Percentiles rank a stretch among this genome's conserved stretches.
Evolutionary conservation across 2,329 filamentous ascomycete species (phyloP).

Genomic region (Graphilbum fragrans): DNA sequence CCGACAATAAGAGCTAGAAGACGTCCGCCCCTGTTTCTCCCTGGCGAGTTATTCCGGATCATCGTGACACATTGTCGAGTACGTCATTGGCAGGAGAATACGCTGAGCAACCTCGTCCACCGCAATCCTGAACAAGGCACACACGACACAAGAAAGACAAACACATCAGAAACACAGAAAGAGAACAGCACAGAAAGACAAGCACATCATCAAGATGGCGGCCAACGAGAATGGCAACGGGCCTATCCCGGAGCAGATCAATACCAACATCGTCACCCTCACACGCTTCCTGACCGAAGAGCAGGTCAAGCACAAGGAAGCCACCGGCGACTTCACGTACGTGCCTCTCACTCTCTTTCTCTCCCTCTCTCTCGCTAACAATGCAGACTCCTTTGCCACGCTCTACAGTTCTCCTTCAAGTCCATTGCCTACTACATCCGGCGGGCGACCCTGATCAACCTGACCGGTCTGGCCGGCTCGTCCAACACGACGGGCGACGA

Average conservation of each 20-base stretch:
- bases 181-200: neutral
- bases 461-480: conserved; percentile 87
- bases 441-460: conserved; percentile 85
- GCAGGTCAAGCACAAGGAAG: conserved; percentile 84
- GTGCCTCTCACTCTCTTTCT: neutral
- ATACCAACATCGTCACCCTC: conserved; percentile 91
- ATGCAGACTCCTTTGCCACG: conserved; percentile 79
- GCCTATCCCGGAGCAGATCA: conserved; percentile 64
- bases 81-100: too few species aligned
- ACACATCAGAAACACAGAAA: too few species aligned
- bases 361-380: neutral
- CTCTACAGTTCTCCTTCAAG: conserved; percentile 99
- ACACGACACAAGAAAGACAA: too few species aligned
- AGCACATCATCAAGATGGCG: conserved; percentile 12
- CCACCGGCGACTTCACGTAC: conserved; percentile 39
- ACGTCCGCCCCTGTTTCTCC: too few species aligned
- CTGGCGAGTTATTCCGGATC: too few species aligned
- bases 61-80: too few species aligned
- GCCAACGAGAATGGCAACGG: conserved; percentile 24
- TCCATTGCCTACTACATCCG: conserved; percentile 99
- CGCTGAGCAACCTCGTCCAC: too few species aligned
- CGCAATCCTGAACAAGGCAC: too few species aligned
- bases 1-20: too few species aligned
- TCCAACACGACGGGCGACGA: conserved; percentile 94
- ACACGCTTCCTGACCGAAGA: conserved; percentile 95